phyloP scores from a whole-genome alignment of 208 protist genomes.

The Trypanosomatidae sp. region DNA sequence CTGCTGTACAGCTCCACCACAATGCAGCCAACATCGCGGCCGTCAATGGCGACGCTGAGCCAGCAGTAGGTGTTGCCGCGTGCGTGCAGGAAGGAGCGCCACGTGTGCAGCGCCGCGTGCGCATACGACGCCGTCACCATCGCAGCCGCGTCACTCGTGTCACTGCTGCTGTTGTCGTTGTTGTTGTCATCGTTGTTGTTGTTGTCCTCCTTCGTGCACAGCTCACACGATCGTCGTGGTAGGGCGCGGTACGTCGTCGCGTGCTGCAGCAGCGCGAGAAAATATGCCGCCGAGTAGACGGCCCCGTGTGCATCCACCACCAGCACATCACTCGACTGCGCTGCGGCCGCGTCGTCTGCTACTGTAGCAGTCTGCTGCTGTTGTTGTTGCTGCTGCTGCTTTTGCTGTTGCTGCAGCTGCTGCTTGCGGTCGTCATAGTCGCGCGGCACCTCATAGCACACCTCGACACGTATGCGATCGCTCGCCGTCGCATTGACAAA shows the following conservation, averaged over 20 bases:
- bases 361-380: too few species aligned
- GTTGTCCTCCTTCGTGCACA: too few species aligned
- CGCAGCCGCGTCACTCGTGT: too few species aligned
- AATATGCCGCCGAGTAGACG: slow-evolving; percentile 23
- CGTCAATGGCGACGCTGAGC: slow-evolving; percentile 46
- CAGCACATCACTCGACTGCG: slow-evolving; percentile 6
- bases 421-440: slow-evolving; percentile 41
- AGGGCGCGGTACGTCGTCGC: slow-evolving; percentile 34
- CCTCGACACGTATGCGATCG: slow-evolving; percentile 30
- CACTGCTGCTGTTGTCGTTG: too few species aligned
- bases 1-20: slow-evolving; percentile 81
- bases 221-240: too few species aligned
- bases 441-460: slow-evolving; percentile 37
- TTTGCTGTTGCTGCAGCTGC: background rate
- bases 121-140: too few species aligned
- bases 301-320: slow-evolving; percentile 8
- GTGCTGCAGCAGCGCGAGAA: slow-evolving; percentile 19
- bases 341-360: background rate
- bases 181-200: too few species aligned
- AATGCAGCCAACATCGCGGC: slow-evolving; percentile 23
- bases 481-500: slow-evolving; percentile 40
- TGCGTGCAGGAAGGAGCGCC: slow-evolving; percentile 36
- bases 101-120: slow-evolving; percentile 23
- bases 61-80: slow-evolving; percentile 71
- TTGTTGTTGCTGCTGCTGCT: too few species aligned